These are phyloP conservation scores for Populus nigra DNA, from an alignment of 345 rosid species.

Conservation along the genomic window DNA sequence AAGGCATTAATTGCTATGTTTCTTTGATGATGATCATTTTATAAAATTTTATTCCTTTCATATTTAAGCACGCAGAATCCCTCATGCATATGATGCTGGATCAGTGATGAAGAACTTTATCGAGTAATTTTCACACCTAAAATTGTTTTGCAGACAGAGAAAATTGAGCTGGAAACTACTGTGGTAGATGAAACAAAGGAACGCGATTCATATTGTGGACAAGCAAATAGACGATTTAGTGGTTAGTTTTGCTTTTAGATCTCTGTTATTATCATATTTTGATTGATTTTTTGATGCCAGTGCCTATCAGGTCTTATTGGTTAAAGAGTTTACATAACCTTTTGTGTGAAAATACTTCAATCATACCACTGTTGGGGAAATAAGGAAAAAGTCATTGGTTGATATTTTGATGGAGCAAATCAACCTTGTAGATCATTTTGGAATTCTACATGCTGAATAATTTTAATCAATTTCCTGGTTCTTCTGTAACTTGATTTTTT, in stretches of 20 bases:
- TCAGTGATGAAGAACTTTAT: not conserved
- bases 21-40: conserved; percentile 1
- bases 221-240: conserved; percentile 81
- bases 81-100: not conserved
- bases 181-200: conserved; percentile 98
- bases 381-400: not conserved
- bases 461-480: not conserved
- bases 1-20: not conserved
- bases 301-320: not conserved
- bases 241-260: conserved; percentile 53
- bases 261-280: not conserved
- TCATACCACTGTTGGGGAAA: not conserved
- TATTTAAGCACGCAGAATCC: not conserved
- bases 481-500: not conserved
- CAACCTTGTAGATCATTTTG: not conserved
- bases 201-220: conserved; percentile 81
- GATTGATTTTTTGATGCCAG: not conserved
- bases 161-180: conserved; percentile 95
- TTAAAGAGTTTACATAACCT: not conserved
- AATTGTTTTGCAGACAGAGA: conserved; percentile 69
- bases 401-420: not conserved
- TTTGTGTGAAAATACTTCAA: not conserved
- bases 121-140: not conserved
- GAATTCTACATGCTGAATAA: not conserved
- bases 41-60: not conserved